Base-by-base conservation (phyloP, 108 stramenopile genomes). In the Cyclotella kingstonii region DNA sequence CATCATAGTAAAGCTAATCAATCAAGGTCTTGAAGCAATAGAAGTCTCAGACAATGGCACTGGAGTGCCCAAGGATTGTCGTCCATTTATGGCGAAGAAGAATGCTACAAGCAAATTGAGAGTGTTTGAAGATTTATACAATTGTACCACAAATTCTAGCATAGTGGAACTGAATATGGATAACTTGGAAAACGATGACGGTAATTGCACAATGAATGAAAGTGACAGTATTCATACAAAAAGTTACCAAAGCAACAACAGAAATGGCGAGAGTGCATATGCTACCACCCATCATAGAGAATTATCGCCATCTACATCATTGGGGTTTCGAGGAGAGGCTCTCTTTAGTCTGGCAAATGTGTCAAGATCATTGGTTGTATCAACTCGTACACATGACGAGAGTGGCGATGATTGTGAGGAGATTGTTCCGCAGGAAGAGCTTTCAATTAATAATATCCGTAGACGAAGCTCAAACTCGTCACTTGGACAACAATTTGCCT, bases 311-410 rank as follows among this genome's bases (percentile, higher is more conserved):
- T 9, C 58, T 1, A 2, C 58, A 33, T 64, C 80, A 0, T 49
- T 86, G 3, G 87, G 87, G 2, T 96, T 96, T 77, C 84, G 95
- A 19, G 95, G 95, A 12, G 95, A 96, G 70, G 95, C 95, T 1
- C 77, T 96, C 23, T 91, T 90, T 55, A 80, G 81, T 54, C 67
- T 91, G 42, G 83, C 89, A 4, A 84, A 86, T 55, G 38, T 95
- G 3, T 78, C 76, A 12, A 51, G 49, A 9, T 77, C 78, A 9
- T 56, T 94, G 25, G 71, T 85, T 10, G 79, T 91, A 2, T 78
- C 87, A 0, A 89, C 93, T 1, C 60, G 83, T 39, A 85, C 84
- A 0, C 59, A 58, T 0, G 69, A 77, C 42, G 85, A 93, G 14
- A 50, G 35, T 36, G 53, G 15, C 31, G 59, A 38, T 38, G 33